phyloP scores from a whole-genome alignment of 352 stramenopile species.

The Globisporangium cederbergense region DNA sequence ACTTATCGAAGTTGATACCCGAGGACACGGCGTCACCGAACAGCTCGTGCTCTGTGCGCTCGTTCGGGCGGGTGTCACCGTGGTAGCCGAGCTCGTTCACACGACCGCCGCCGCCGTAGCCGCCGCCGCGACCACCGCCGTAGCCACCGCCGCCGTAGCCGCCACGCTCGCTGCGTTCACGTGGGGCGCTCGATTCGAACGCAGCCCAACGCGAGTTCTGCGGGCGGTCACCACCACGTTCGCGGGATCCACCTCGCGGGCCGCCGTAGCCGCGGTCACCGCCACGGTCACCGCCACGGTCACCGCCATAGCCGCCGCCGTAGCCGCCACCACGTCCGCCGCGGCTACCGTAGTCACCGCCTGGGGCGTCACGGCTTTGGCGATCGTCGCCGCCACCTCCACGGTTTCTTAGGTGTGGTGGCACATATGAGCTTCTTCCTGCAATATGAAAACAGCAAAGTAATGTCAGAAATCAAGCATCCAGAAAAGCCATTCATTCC shows the following conservation, averaged over 20 bases:
- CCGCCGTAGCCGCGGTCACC: constrained; percentile 22
- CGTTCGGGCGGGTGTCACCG: constrained; percentile 90
- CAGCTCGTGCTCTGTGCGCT: constrained; percentile 90
- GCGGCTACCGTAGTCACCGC: constrained; percentile 21
- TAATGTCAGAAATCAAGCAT: constrained; percentile 2
- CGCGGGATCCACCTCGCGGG: constrained; percentile 28
- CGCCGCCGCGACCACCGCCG: constrained; percentile 24
- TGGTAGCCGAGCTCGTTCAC: constrained; percentile 97
- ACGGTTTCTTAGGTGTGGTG: constrained; percentile 61
- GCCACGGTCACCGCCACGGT: constrained; percentile 30
- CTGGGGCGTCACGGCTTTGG: constrained; percentile 22
- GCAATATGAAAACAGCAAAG: background rate
- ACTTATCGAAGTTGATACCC: constrained; percentile 99
- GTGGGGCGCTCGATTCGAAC: constrained; percentile 36
- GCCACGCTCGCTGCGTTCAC: constrained; percentile 22
- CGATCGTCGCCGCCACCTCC: constrained; percentile 26
- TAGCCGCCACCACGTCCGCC: constrained; percentile 24
- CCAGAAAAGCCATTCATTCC: background rate
- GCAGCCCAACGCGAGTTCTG: constrained; percentile 54
- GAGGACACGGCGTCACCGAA: constrained; percentile 92
- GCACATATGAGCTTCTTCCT: constrained; percentile 78
- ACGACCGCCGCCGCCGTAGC: constrained; percentile 33
- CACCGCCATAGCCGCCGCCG: constrained; percentile 25
- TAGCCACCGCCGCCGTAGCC: constrained; percentile 32
- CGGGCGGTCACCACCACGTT: constrained; percentile 27